These are phyloP conservation scores for Trichosporon asahii DNA, from an alignment of 1,284 basidiomycete genomes.

Conservation along the genomic window DNA sequence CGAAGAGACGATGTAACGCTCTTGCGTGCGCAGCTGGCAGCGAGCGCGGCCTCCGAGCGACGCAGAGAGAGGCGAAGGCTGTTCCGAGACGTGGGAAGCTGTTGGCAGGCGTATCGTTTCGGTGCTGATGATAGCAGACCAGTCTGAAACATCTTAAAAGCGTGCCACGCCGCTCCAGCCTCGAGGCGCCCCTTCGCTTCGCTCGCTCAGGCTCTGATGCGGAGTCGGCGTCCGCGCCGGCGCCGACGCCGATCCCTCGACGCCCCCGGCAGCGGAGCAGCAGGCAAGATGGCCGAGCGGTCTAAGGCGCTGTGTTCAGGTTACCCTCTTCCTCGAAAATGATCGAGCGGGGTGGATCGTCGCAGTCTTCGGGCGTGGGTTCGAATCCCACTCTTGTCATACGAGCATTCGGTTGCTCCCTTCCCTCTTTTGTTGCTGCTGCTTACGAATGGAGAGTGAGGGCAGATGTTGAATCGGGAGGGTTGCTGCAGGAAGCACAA, in stretches of 20 bases:
- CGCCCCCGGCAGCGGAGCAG: background rate
- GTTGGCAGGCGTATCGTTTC: too few relatives aligned
- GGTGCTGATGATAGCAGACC: too few relatives aligned
- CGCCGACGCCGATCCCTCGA: background rate
- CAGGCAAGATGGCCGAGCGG: slow-evolving; percentile 20
- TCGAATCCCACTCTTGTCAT: slow-evolving; percentile 43
- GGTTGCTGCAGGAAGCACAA: too few relatives aligned
- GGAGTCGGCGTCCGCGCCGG: background rate
- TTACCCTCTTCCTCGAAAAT: background rate
- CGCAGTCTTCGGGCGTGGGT: slow-evolving; percentile 46
- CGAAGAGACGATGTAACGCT: background rate
- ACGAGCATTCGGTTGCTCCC: background rate
- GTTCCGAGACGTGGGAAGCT: too few relatives aligned
- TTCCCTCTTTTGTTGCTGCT: background rate
- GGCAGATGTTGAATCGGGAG: too few relatives aligned
- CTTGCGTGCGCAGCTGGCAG: background rate
- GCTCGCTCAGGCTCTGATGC: too few relatives aligned
- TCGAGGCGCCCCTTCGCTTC: too few relatives aligned
- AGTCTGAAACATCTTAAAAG: too few relatives aligned
- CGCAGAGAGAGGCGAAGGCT: too few relatives aligned
- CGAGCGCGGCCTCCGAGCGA: background rate
- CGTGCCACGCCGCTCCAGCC: too few relatives aligned
- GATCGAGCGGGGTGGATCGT: background rate
- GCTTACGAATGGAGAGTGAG: too few relatives aligned
- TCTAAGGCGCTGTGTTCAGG: slow-evolving; percentile 25